Conservation (phyloP, 352 stramenopile genomes). For the Phytophthora brassicae region DNA sequence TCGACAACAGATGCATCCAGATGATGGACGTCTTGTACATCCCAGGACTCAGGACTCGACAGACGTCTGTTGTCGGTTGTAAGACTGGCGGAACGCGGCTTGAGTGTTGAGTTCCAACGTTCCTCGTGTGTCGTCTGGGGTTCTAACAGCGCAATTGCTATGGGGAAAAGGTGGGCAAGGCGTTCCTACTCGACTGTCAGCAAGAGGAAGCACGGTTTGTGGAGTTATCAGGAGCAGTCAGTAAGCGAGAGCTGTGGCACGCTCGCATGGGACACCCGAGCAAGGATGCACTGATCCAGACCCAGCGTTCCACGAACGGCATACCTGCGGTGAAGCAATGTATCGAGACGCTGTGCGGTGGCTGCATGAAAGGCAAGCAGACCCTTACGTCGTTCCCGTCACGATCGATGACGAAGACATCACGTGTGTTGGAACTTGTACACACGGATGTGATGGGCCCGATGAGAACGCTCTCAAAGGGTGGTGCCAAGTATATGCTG, state of each 20-base stretch:
- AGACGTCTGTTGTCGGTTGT: constrained; percentile 3
- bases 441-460: constrained; percentile 6
- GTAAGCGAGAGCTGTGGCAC: constrained; percentile 25
- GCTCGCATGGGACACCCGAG: constrained; percentile 19
- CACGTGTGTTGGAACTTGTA: not conserved
- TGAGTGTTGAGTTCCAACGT: not conserved
- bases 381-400: not conserved
- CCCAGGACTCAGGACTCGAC: constrained; percentile 24
- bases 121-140: not conserved
- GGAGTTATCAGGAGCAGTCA: not conserved
- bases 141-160: not conserved
- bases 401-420: constrained; percentile 2
- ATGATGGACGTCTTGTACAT: constrained; percentile 35
- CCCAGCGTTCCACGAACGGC: not conserved
- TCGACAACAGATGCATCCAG: constrained; percentile 20
- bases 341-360: constrained; percentile 10
- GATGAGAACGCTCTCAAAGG: constrained; percentile 16
- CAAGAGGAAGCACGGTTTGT: constrained; percentile 2
- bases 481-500: constrained; percentile 10
- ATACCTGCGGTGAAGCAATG: too few species aligned
- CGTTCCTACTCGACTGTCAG: constrained; percentile 13
- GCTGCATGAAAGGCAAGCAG: constrained; percentile 22
- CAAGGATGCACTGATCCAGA: not conserved
- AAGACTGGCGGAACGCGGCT: not conserved
- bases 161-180: constrained; percentile 3